phyloP scores from a whole-genome alignment of 768 basidiomycete genomes.

The Panaeolus papilionaceus region DNA sequence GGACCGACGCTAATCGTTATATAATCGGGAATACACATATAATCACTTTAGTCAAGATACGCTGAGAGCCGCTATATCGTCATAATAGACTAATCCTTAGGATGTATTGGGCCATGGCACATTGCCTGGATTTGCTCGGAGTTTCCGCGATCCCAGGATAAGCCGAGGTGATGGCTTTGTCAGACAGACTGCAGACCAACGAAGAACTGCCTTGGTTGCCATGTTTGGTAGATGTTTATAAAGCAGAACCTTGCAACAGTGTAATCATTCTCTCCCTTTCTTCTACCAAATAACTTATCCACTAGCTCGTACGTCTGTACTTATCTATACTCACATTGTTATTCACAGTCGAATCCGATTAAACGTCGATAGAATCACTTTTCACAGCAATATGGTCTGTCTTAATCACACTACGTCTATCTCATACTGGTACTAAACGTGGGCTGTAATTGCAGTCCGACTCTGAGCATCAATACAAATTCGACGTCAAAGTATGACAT shows the following conservation, averaged over 20 bases:
- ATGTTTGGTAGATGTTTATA: constrained; percentile 11
- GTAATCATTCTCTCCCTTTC: constrained; percentile 17
- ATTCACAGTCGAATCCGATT: not conserved
- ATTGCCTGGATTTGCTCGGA: not conserved
- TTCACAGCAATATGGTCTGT: not conserved
- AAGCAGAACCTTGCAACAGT: constrained; percentile 11
- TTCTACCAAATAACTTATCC: not conserved
- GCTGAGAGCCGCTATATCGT: not conserved
- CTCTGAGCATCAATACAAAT: constrained; percentile 66
- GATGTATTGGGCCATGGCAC: not conserved
- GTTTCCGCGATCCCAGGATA: constrained; percentile 2
- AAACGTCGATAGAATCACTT: not conserved
- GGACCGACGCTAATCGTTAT: constrained; percentile 41
- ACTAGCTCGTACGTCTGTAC: not conserved
- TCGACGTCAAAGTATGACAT: constrained; percentile 76
- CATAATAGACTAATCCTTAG: constrained; percentile 8
- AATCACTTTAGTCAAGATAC: not conserved
- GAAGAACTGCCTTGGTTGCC: not conserved
- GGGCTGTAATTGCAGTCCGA: constrained; percentile 10
- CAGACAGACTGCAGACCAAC: not conserved
- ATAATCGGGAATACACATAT: not conserved
- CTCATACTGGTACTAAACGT: not conserved
- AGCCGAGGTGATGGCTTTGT: constrained; percentile 7
- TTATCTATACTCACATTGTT: not conserved
- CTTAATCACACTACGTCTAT: not conserved